Evolutionary conservation across 2,329 filamentous ascomycete species (phyloP).

Genomic region (Arthroderma uncinatum): DNA sequence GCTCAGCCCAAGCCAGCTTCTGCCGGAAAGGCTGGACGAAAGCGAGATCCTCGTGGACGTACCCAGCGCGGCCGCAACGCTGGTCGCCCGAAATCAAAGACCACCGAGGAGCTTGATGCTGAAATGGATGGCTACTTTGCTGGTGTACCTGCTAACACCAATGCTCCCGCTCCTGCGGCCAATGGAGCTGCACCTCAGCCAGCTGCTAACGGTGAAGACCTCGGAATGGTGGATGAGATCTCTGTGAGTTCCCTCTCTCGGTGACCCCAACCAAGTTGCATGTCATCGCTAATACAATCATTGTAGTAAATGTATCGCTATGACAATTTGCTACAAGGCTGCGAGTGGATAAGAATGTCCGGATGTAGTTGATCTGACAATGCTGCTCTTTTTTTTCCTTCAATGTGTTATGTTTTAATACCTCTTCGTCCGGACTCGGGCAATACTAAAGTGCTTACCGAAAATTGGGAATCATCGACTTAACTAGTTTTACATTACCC

Average conservation of each 20-base stretch:
- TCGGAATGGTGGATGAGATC: slow-evolving; percentile 46
- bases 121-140: slow-evolving; percentile 95
- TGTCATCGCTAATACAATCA: background rate
- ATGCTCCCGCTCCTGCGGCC: slow-evolving; percentile 30
- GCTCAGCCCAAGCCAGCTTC: slow-evolving; percentile 73
- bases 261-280: too few species aligned
- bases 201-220: slow-evolving; percentile 41
- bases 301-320: background rate
- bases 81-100: slow-evolving; percentile 68
- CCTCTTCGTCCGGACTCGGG: background rate
- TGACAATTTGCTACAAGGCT: background rate
- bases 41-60: slow-evolving; percentile 36
- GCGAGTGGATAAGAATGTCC: background rate
- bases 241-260: slow-evolving; percentile 32
- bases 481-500: background rate
- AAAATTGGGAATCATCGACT: background rate
- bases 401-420: slow-evolving; percentile 1
- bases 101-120: slow-evolving; percentile 84
- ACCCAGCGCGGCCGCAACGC: slow-evolving; percentile 48
- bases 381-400: background rate
- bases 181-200: slow-evolving; percentile 37
- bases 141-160: slow-evolving; percentile 35
- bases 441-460: background rate
- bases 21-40: slow-evolving; percentile 52
- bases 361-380: background rate